A percentile compares a stretch with the other conserved stretches of the same genome.
These are phyloP conservation scores for Poteriospumella lacustris DNA, from an alignment of 108 stramenopile genomes.

Conservation along the genomic window DNA sequence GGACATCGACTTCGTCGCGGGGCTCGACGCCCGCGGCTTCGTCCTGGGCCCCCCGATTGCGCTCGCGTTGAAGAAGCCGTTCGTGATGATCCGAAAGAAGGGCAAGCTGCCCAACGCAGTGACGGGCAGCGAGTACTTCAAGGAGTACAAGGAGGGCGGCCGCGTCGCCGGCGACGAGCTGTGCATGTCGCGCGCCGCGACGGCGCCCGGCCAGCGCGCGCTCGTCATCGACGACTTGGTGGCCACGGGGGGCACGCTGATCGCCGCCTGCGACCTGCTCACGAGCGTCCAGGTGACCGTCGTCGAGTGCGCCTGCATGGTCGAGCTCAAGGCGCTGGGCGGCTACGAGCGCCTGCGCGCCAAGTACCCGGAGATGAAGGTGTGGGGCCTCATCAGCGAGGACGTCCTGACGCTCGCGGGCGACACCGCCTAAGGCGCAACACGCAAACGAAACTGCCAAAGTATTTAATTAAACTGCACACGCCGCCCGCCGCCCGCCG, in stretches of 20 bases:
- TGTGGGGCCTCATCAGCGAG: constrained; percentile 80
- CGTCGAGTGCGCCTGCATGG: constrained; percentile 54
- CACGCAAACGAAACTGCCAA: no score
- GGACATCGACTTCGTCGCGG: constrained; percentile 77
- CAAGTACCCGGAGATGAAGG: not conserved
- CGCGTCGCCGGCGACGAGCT: constrained; percentile 57
- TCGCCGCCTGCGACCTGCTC: constrained; percentile 51
- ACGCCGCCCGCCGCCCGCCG: no score
- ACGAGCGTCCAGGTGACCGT: constrained; percentile 41
- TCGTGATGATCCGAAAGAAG: constrained; percentile 95
- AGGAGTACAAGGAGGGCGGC: constrained; percentile 86
- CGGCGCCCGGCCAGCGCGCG: constrained; percentile 69
- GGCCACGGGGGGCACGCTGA: constrained; percentile 91
- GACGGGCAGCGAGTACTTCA: constrained; percentile 69
- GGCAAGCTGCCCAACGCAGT: constrained; percentile 95
- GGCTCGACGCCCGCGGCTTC: constrained; percentile 90
- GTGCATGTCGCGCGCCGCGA: constrained; percentile 79
- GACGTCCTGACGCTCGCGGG: constrained; percentile 59
- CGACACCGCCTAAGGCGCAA: not conserved
- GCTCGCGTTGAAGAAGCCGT: constrained; percentile 85
- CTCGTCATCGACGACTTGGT: constrained; percentile 95
- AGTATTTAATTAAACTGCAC: no score
- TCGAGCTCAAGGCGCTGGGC: constrained; percentile 40
- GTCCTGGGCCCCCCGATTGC: constrained; percentile 93
- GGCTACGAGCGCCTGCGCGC: not conserved